Evolutionary conservation across 2,329 filamentous ascomycete species (phyloP).

Genomic region (Neocucurbitaria cava): DNA sequence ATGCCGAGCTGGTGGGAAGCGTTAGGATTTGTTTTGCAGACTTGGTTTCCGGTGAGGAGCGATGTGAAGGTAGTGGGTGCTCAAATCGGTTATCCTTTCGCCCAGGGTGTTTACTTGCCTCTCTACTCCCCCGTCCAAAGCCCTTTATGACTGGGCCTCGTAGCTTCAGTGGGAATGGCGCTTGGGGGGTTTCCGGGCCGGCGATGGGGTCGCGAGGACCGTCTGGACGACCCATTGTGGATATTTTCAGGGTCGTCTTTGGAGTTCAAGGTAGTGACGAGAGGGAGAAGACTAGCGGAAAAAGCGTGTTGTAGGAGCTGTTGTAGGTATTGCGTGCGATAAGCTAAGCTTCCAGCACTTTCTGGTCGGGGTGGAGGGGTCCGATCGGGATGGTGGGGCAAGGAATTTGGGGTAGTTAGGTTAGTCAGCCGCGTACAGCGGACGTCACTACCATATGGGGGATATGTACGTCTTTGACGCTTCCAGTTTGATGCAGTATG

Average conservation of each 20-base stretch:
- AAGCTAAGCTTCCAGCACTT: slow-evolving; percentile 9
- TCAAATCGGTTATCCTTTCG: no score
- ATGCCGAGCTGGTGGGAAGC: slow-evolving; percentile 75
- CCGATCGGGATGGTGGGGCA: slow-evolving; percentile 23
- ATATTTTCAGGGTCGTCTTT: not conserved
- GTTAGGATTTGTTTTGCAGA: not conserved
- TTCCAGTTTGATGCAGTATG: not conserved
- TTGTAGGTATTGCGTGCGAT: not conserved
- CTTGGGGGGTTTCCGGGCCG: slow-evolving; percentile 72
- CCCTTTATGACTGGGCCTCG: slow-evolving; percentile 89
- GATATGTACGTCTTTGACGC: not conserved
- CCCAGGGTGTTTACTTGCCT: slow-evolving; percentile 62
- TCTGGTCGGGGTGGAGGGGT: slow-evolving; percentile 17
- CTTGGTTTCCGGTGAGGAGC: not conserved
- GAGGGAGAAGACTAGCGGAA: not conserved
- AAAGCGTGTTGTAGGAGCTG: not conserved
- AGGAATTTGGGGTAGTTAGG: not conserved
- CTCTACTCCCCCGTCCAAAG: slow-evolving; percentile 92
- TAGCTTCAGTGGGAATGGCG: slow-evolving; percentile 83
- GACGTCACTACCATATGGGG: not conserved
- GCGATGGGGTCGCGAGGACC: slow-evolving; percentile 60
- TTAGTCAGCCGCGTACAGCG: slow-evolving; percentile 11
- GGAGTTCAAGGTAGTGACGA: not conserved
- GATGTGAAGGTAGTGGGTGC: no score
- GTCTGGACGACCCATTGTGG: slow-evolving; percentile 34